Evolutionary conservation across 2,329 filamentous ascomycete species (phyloP).

Genomic region (Dactylellina leptospora): DNA sequence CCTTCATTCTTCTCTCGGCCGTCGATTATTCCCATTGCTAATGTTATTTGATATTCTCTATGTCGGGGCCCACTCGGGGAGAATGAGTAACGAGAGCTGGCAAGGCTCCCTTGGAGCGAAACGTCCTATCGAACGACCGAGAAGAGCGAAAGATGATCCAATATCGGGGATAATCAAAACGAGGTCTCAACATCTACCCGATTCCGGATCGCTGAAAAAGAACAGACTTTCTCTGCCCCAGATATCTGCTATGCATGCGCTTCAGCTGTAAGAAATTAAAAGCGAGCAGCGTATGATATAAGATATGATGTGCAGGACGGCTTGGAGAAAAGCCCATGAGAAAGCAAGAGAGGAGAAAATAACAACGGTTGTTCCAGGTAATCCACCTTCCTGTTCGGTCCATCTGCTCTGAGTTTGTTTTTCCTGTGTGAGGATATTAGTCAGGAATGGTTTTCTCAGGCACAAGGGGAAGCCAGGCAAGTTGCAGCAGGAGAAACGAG

Average conservation of each 20-base stretch:
- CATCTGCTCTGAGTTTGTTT: slow-evolving; percentile 32
- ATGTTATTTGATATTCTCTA: neutral
- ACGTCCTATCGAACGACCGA: slow-evolving; percentile 4
- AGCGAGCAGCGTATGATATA: neutral
- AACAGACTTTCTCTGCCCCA: neutral
- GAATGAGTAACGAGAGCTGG: neutral
- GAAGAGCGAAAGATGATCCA: slow-evolving; percentile 16
- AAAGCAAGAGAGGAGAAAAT: too few relatives aligned
- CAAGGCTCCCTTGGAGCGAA: neutral
- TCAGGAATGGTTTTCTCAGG: slow-evolving; percentile 13
- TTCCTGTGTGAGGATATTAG: slow-evolving; percentile 13
- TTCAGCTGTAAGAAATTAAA: neutral
- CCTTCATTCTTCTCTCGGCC: slow-evolving; percentile 13
- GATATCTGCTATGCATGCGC: neutral
- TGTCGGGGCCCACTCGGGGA: neutral
- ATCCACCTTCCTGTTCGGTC: slow-evolving; percentile 39
- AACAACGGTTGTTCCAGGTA: slow-evolving; percentile 22
- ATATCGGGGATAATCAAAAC: slow-evolving; percentile 26
- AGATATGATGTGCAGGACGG: slow-evolving; percentile 42
- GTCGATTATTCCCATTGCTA: neutral
- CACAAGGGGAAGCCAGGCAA: slow-evolving; percentile 17
- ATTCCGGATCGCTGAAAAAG: neutral
- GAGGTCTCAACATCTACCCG: neutral
- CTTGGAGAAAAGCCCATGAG: slow-evolving; percentile 12
- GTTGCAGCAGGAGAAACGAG: slow-evolving; percentile 38